Base-by-base conservation (phyloP, 805 yeast species). In the Spathaspora hagerdaliae region DNA sequence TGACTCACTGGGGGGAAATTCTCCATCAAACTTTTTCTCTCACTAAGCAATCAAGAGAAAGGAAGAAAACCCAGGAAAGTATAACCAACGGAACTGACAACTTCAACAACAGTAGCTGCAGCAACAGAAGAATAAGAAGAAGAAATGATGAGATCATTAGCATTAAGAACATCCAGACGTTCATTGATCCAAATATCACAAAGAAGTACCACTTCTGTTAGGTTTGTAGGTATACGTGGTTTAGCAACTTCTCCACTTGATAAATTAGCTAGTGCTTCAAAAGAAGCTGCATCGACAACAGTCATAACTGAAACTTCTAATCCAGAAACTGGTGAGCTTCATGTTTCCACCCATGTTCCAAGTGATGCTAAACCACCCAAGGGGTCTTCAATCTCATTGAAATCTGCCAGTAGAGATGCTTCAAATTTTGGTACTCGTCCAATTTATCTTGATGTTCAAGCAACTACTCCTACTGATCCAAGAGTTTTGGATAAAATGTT, bases 381-480 rank as follows among this genome's bases (percentile, higher is more conserved):
- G 24, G 81, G 82, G 4, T 72, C 79, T 9, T n/a, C 67, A 27
- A 55, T 79, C 36, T 57, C 74, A 3, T 60, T 79, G 48, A 69
- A 68, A 50, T 69, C 60, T 41, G 75, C 78, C 35, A 54, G 65
- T 33, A 64, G 81, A 49, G 79, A 75, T 55, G 71, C 69, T 27
- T 62, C 72, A 27, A 49, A 66, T 38, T 67, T 71, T 56, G 95
- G 94, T 43, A 74, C 85, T 8, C 79, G 97, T 56, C 99, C 99
- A 8, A 94, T 94, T 51, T 94, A 94, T 67, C 71, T 94, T 59
- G 99, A 94, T 59, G 91, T 91, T 78, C 99, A 94, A 70, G 98
- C 99, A 29, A 94, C 99, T 0, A 92, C 99, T 0, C 99, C 98
- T 27, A 87, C 94, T 1, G 99, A 94, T 62, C 99, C 99, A 31